Base-by-base conservation (phyloP, 306 rosid genomes). In the Corylus americana region DNA sequence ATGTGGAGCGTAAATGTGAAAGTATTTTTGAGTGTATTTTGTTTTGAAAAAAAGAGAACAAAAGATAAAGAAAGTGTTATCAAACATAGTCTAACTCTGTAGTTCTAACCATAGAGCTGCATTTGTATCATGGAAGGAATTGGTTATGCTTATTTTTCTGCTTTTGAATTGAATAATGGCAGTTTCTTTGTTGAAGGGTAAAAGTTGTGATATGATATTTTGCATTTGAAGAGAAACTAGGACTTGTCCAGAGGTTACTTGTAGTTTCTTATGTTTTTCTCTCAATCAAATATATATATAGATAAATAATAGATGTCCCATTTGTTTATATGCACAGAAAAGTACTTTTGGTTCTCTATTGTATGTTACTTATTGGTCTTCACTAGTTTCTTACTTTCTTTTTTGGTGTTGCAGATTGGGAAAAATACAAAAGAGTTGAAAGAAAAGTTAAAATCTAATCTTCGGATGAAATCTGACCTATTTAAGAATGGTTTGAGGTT, bases 371-470 rank as follows among this genome's bases (percentile, higher is more conserved):
- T 4, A 49, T 71, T 35, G 0, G 4, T 59, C 71, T 54, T 25
- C 10, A 58, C 59, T 75, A 18, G 27, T 75, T 58, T 44, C 9
- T 2, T 49, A 20, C 35, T 45, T 59, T 17, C 66, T 14, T 18
- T 14, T 10, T 2, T 4, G 59, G 25, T 18, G 29, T 50, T 71
- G 84, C 82, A 88, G 92, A 74, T 87, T 57, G 14, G 82, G 17
- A 73, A 79, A 71, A 87, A 91, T 74, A 89, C 92, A 5, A 69
- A 79, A 70, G 90, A 88, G 0, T 75, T 89, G 1, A 84, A 79
- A 69, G 64, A 80, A 14, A 73, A 74, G 55, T 3, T 86, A 55
- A 80, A 70, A 11, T 76, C 8, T 66, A 57, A 20, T 54, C 70
- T 88, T 0, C 44, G 31, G 44, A 74, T 48, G 7, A 77, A 86